Conservation (phyloP, 1,139 yeast genomes). For the Sugiyamaella neomexicana region DNA sequence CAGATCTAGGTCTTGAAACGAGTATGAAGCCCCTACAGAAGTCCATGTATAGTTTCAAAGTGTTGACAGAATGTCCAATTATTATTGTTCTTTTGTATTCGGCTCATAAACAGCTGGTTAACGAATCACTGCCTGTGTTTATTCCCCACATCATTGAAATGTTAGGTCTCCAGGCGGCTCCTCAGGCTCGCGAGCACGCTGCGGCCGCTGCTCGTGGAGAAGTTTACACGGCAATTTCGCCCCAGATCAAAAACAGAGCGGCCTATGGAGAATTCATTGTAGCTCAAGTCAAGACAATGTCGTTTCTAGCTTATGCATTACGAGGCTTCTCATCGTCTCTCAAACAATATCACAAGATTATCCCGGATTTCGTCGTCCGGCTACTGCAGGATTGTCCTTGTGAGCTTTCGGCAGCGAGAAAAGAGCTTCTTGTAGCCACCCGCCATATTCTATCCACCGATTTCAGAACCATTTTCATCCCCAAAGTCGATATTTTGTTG, state of each 20-base stretch:
- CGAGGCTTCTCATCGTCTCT: constrained; percentile 77
- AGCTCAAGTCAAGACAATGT: constrained; percentile 97
- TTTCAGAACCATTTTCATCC: constrained; percentile 75
- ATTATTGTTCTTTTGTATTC: constrained; percentile 91
- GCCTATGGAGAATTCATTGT: constrained; percentile 86
- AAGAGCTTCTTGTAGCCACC: constrained; percentile 90
- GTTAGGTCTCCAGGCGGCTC: constrained; percentile 71
- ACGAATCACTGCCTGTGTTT: constrained; percentile 69
- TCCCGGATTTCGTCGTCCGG: constrained; percentile 86
- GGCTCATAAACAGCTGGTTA: constrained; percentile 75
- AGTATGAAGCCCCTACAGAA: constrained; percentile 47
- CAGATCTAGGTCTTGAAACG: constrained; percentile 40
- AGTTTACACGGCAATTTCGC: constrained; percentile 53
- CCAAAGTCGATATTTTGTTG: constrained; percentile 80
- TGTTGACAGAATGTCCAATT: constrained; percentile 94
- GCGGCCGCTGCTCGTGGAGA: constrained; percentile 58
- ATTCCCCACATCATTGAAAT: constrained; percentile 81
- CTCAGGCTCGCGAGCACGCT: constrained; percentile 68
- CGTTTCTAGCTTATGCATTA: constrained; percentile 89
- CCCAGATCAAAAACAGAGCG: constrained; percentile 73
- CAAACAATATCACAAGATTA: constrained; percentile 59
- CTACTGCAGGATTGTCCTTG: constrained; percentile 94
- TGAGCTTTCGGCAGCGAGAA: constrained; percentile 89
- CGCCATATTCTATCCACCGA: constrained; percentile 91
- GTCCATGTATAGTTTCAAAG: constrained; percentile 82